Conservation (phyloP, 192 early-diverging fungal genomes). For the Backusella morwellensis region DNA sequence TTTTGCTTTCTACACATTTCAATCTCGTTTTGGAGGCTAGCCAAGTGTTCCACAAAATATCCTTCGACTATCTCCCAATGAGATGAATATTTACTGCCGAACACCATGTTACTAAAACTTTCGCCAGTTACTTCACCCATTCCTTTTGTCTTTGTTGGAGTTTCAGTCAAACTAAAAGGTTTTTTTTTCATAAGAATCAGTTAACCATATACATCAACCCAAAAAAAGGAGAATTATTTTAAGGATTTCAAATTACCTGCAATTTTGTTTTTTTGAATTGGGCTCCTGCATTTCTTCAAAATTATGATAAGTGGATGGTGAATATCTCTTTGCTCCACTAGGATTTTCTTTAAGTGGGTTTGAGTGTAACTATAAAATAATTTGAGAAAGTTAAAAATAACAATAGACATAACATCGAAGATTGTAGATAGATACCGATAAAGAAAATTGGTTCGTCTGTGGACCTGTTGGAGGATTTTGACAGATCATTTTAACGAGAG, state of each 20-base stretch:
- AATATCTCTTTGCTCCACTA: not conserved
- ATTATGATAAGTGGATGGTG: not conserved
- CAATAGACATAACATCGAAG: not conserved
- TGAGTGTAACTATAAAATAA: not conserved
- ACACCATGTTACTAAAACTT: not conserved
- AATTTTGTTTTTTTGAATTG: not conserved
- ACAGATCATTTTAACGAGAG: not conserved
- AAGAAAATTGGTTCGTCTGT: not conserved
- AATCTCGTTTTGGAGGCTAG: not conserved
- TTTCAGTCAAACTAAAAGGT: not conserved
- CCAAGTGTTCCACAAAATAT: not conserved
- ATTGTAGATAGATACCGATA: not conserved
- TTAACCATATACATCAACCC: not conserved
- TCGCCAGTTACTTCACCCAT: not conserved
- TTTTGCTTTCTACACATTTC: not conserved
- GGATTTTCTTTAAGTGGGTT: not conserved
- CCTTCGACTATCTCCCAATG: not conserved
- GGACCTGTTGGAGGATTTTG: not conserved
- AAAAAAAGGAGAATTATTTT: not conserved
- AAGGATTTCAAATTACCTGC: slow-evolving; percentile 2
- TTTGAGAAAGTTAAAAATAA: not conserved
- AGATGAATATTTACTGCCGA: not conserved
- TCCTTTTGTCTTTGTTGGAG: not conserved
- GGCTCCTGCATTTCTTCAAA: slow-evolving; percentile 1
- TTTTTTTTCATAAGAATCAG: not conserved